Percentiles rank a stretch among this genome's conserved stretches.
Evolutionary conservation across 352 stramenopile species (phyloP).

Genomic region (Globisporangium sylvaticum): DNA sequence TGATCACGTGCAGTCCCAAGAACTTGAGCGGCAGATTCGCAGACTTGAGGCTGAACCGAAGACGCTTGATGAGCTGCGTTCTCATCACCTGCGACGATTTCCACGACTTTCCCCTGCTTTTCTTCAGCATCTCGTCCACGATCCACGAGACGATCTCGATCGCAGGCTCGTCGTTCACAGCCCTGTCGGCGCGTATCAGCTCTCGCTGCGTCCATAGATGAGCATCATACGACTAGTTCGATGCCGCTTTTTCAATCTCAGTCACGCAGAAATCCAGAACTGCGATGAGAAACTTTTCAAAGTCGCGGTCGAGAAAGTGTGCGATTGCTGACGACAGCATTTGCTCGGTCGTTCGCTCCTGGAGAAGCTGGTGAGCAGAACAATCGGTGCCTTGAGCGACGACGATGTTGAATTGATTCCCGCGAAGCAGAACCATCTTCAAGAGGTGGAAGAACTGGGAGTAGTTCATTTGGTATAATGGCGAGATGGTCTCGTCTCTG

Average conservation of each 20-base stretch:
- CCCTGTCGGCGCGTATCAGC: conserved; percentile 41
- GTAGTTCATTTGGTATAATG: not conserved
- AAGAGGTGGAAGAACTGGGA: conserved; percentile 33
- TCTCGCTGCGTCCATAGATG: conserved; percentile 76
- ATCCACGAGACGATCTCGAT: conserved; percentile 79
- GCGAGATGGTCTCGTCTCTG: not conserved
- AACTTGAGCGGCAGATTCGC: conserved; percentile 69
- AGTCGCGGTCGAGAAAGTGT: conserved; percentile 6
- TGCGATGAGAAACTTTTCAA: conserved; percentile 13
- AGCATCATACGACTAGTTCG: conserved; percentile 49
- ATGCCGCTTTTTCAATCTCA: conserved; percentile 59
- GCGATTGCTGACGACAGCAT: not conserved
- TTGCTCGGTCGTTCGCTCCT: conserved; percentile 11
- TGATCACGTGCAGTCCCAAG: conserved; percentile 47
- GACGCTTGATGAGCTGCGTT: conserved; percentile 14
- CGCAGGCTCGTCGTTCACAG: conserved; percentile 48
- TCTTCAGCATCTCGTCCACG: conserved; percentile 40
- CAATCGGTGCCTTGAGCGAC: not conserved
- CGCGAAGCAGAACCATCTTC: conserved; percentile 53
- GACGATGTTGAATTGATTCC: conserved; percentile 32
- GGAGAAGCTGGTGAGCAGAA: not conserved
- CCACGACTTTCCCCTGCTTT: conserved; percentile 1
- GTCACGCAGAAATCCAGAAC: conserved; percentile 51
- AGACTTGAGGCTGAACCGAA: conserved; percentile 31
- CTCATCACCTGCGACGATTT: conserved; percentile 6